Percentiles rank a stretch among this genome's conserved stretches.
These are phyloP conservation scores for Exophiala lecanii-corni DNA, from an alignment of 2,329 filamentous ascomycete genomes.

Conservation along the genomic window DNA sequence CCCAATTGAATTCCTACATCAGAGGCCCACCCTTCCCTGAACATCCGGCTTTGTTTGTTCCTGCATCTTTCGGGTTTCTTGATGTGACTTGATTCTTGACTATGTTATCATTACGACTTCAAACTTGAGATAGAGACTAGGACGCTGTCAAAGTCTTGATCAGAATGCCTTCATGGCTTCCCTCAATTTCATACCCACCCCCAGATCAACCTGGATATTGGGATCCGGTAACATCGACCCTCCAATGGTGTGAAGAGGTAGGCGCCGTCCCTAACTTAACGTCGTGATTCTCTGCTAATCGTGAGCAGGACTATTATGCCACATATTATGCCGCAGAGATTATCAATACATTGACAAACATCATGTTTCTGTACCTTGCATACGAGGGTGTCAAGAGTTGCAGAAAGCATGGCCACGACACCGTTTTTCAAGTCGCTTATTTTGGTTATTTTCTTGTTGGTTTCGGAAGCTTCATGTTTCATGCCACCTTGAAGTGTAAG, in stretches of 20 bases:
- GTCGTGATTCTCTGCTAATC: conserved; percentile 2
- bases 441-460: conserved; percentile 59
- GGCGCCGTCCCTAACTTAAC: conserved; percentile 11
- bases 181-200: conserved; percentile 47
- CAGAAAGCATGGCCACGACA: conserved; percentile 65
- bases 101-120: too few relatives aligned
- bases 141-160: too few relatives aligned
- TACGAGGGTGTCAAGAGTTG: conserved; percentile 71
- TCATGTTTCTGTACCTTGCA: conserved; percentile 75
- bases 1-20: too few relatives aligned
- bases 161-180: conserved; percentile 36
- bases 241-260: conserved; percentile 80
- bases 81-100: too few relatives aligned
- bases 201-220: conserved; percentile 56
- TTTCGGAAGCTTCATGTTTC: conserved; percentile 59
- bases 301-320: conserved; percentile 63
- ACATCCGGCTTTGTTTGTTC: too few relatives aligned
- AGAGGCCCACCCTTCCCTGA: too few relatives aligned
- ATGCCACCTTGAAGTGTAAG: conserved; percentile 59
- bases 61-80: too few relatives aligned
- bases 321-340: conserved; percentile 73
- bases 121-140: too few relatives aligned
- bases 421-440: conserved; percentile 67
- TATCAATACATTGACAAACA: conserved; percentile 75
- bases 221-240: conserved; percentile 65